These are phyloP conservation scores for Scheffersomyces lignicola DNA, from an alignment of 1,139 yeast genomes.

Conservation along the genomic window DNA sequence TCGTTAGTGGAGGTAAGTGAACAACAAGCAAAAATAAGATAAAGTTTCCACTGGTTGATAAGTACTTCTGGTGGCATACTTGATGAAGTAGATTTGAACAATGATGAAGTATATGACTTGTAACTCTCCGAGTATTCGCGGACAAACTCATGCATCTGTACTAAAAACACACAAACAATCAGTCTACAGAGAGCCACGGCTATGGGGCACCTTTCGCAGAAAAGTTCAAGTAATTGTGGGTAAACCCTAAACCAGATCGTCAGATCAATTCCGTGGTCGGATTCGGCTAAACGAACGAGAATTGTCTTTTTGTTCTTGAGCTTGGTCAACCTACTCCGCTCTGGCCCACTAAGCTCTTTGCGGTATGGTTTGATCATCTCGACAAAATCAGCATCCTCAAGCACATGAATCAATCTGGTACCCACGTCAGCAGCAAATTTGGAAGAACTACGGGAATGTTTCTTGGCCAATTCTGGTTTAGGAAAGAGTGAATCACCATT, in stretches of 20 bases:
- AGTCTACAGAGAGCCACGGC: conserved; percentile 93
- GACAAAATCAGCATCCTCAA: conserved; percentile 69
- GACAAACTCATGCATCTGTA: conserved; percentile 84
- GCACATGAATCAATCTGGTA: conserved; percentile 72
- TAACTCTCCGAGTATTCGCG: conserved; percentile 59
- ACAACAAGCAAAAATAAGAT: conserved; percentile 87
- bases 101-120: conserved; percentile 40
- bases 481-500: conserved; percentile 9
- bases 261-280: conserved; percentile 92
- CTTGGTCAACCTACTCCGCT: conserved; percentile 67
- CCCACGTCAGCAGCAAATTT: conserved; percentile 80
- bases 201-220: conserved; percentile 84
- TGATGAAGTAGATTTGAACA: conserved; percentile 30
- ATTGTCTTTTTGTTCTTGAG: conserved; percentile 64
- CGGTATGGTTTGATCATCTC: conserved; percentile 62
- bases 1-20: conserved; percentile 89
- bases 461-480: conserved; percentile 13
- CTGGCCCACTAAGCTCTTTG: conserved; percentile 76
- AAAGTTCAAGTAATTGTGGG: conserved; percentile 69
- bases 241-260: conserved; percentile 92
- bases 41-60: conserved; percentile 86
- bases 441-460: conserved; percentile 61
- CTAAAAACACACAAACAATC: conserved; percentile 85
- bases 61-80: conserved; percentile 65
- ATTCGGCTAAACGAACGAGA: conserved; percentile 74